A percentile compares a stretch with the other conserved stretches of the same genome.
Conservation (phyloP, 2,329 filamentous ascomycete species). For the Monosporascus sp. region DNA sequence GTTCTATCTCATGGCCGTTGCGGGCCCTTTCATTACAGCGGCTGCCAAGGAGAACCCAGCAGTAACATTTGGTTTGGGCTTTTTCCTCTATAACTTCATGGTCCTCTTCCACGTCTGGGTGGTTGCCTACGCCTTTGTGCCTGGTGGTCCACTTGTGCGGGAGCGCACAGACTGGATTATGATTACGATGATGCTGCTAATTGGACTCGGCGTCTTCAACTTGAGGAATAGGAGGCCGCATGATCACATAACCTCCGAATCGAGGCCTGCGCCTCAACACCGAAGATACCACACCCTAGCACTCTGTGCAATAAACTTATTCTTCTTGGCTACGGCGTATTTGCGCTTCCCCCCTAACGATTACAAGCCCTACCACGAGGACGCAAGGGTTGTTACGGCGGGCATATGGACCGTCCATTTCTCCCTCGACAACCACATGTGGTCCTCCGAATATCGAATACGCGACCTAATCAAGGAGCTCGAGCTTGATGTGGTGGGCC, state of each 20-base stretch:
- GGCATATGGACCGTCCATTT: constrained; percentile 99
- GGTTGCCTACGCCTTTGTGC: constrained; percentile 96
- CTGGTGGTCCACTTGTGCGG: constrained; percentile 84
- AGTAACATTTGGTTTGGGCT: constrained; percentile 79
- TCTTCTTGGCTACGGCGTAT: constrained; percentile 78
- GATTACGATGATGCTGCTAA: constrained; percentile 74
- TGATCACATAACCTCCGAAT: constrained; percentile 32
- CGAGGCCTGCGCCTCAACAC: constrained; percentile 33
- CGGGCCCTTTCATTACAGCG: constrained; percentile 69
- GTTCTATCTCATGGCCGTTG: constrained; percentile 75
- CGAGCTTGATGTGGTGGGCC: constrained; percentile 96
- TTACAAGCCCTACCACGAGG: constrained; percentile 82
- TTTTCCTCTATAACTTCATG: constrained; percentile 87
- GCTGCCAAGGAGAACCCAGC: constrained; percentile 74
- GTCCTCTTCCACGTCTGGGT: constrained; percentile 99
- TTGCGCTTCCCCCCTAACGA: constrained; percentile 89
- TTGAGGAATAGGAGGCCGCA: constrained; percentile 48
- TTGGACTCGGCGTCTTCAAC: constrained; percentile 82
- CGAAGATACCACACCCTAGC: constrained; percentile 51
- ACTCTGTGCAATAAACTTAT: constrained; percentile 70
- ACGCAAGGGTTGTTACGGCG: constrained; percentile 83
- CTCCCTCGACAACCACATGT: constrained; percentile 97
- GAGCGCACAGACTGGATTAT: constrained; percentile 97
- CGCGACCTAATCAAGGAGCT: constrained; percentile 85
- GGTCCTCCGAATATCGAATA: constrained; percentile 93